phyloP scores from a whole-genome alignment of 306 rosid genomes.

The Cucurbita maxima region DNA sequence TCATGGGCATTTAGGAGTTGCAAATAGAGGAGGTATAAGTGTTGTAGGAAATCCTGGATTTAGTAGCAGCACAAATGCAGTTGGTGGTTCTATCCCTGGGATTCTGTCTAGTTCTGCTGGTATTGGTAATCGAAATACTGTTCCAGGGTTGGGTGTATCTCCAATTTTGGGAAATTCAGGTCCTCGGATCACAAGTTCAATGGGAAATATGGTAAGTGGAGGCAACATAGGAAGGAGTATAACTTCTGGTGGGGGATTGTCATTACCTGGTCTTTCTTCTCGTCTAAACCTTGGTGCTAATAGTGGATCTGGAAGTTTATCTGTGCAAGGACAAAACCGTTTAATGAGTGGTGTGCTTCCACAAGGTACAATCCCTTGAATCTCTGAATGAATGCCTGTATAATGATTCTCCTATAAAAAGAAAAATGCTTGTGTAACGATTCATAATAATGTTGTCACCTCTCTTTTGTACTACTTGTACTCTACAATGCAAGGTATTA shows the following conservation, averaged over 20 bases:
- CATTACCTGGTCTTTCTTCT: conserved; percentile 80
- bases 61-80: conserved; percentile 87
- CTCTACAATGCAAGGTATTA: neutral
- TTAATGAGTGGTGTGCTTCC: conserved; percentile 81
- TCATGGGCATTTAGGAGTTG: conserved; percentile 75
- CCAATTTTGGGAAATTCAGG: conserved; percentile 82
- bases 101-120: conserved; percentile 90
- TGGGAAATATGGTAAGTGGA: conserved; percentile 96
- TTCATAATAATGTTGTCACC: neutral
- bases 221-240: conserved; percentile 66
- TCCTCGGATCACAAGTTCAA: conserved; percentile 81
- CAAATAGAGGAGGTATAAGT: conserved; percentile 95
- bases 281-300: conserved; percentile 64
- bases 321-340: conserved; percentile 83
- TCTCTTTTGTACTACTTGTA: neutral
- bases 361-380: conserved; percentile 45
- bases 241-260: conserved; percentile 69
- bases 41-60: conserved; percentile 95
- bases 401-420: too few relatives aligned
- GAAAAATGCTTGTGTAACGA: too few relatives aligned
- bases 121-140: conserved; percentile 86
- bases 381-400: neutral
- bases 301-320: conserved; percentile 73
- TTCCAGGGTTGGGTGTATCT: conserved; percentile 93
- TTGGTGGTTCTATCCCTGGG: conserved; percentile 97